Evolutionary conservation across 805 yeast species (phyloP), one percentile per base, ranked within the genome.

Genomic region (Candida cerambycidarum): DNA sequence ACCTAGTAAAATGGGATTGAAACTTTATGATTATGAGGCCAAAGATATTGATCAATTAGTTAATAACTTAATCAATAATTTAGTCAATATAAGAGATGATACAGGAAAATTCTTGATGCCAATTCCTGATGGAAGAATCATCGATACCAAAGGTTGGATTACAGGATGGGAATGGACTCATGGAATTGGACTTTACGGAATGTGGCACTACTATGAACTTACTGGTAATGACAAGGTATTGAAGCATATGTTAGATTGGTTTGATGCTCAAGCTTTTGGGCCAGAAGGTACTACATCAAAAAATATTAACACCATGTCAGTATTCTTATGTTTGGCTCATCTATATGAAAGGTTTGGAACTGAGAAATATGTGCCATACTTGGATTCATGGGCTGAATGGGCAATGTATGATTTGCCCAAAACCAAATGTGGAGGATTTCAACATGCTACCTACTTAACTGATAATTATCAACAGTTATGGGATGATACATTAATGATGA

Each of bases 111-210:
- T 60, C 38, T 44, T 63, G 8, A 50, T 63, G 51, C 46, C 52
- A 19, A 51, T 62, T 9, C 65, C 61, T 21, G 60, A 53, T 34
- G 69, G 69, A 4, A 45, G 65, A 39, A 50, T 61, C 32, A 61
- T 62, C 24, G 69, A 64, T 42, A 63, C 67, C 42, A 64, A 62
- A 42, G 65, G 66, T n/a, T 64, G 69, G 69, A 46, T 51, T 17
- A 55, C 63, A n/a, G 67, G 63, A 13, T 64, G 69, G 69, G 69
- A 64, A 43, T 64, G 69, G 69, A 64, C 68, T 13, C 69, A 64
- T 32, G 69, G 69, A 3, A 61, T 64, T 29, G 69, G 69, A 3
- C 54, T 64, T 16, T 61, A 63, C 43, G 69, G 69, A 11, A 56
- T 63, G 60, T 63, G 68, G 67, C 64, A 63, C 36, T 63, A 58